Evolutionary conservation across 2,329 filamentous ascomycete genomes (phyloP).

Genomic region (Aureobasidium melanogenum): DNA sequence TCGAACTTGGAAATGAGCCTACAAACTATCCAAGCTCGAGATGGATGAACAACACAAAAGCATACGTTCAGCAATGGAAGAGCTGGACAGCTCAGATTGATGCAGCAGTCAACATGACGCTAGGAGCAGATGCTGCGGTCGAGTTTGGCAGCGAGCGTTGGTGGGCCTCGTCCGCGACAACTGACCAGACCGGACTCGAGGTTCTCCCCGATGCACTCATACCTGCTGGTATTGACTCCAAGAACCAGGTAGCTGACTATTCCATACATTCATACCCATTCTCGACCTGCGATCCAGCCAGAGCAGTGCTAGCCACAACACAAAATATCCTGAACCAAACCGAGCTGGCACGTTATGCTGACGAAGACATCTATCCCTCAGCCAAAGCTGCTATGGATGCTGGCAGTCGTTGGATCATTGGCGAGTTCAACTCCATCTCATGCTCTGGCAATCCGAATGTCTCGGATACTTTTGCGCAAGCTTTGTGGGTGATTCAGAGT

Average conservation of each 20-base stretch:
- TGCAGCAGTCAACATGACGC: conserved; percentile 17
- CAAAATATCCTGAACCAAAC: conserved; percentile 24
- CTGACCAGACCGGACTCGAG: conserved; percentile 21
- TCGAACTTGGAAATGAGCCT: conserved; percentile 25
- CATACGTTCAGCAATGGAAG: conserved; percentile 24
- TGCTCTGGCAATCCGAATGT: conserved; percentile 32
- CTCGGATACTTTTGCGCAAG: conserved; percentile 34
- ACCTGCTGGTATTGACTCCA: conserved; percentile 20
- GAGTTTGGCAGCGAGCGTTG: conserved; percentile 16
- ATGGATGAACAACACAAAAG: conserved; percentile 20
- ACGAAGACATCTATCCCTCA: conserved; percentile 22
- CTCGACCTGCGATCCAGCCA: conserved; percentile 22
- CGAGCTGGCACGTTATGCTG: conserved; percentile 19
- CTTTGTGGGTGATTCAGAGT: conserved; percentile 32
- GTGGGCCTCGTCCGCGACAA: conserved; percentile 24
- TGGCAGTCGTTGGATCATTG: conserved; percentile 25
- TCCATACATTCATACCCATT: conserved; percentile 24
- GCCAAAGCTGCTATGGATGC: conserved; percentile 21
- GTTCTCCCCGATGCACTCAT: conserved; percentile 23
- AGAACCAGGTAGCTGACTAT: conserved; percentile 21
- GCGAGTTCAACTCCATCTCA: conserved; percentile 34
- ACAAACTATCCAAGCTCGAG: conserved; percentile 21
- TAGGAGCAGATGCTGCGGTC: neutral
- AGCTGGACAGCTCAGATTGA: conserved; percentile 22
- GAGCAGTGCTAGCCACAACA: conserved; percentile 20